Evolutionary conservation across 148 eudicot species (phyloP).

Genomic region (Rhododendron griersonianum): DNA sequence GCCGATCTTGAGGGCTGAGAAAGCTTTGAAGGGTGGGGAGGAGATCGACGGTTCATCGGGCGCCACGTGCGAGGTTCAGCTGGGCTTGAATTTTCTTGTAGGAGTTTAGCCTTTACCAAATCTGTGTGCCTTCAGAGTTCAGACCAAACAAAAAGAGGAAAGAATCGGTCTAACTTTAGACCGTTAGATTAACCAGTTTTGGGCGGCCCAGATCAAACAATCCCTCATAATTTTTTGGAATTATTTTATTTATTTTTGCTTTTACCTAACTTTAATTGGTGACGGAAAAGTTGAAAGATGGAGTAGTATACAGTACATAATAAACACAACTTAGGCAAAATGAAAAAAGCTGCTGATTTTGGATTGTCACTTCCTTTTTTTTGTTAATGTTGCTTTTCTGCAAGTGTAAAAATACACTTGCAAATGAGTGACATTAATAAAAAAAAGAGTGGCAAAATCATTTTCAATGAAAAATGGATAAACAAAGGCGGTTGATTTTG

Average conservation of each 20-base stretch:
- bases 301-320: no score
- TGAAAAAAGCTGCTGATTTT: no score
- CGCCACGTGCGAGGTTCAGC: conserved; percentile 8
- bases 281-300: background rate
- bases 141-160: background rate
- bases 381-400: no score
- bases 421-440: no score
- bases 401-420: no score
- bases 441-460: no score
- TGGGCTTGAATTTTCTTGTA: background rate
- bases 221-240: background rate
- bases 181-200: background rate
- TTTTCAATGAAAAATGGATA: no score
- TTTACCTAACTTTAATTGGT: background rate
- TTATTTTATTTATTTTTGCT: background rate
- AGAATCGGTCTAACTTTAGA: background rate
- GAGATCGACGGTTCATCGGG: background rate
- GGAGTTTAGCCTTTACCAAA: background rate
- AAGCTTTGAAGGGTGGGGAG: background rate
- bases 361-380: no score
- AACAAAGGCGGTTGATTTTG: no score
- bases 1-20: background rate
- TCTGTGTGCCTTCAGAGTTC: background rate
- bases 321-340: no score
- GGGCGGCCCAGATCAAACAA: conserved; percentile 1